phyloP scores from a whole-genome alignment of 345 rosid genomes.

The Salix exigua region DNA sequence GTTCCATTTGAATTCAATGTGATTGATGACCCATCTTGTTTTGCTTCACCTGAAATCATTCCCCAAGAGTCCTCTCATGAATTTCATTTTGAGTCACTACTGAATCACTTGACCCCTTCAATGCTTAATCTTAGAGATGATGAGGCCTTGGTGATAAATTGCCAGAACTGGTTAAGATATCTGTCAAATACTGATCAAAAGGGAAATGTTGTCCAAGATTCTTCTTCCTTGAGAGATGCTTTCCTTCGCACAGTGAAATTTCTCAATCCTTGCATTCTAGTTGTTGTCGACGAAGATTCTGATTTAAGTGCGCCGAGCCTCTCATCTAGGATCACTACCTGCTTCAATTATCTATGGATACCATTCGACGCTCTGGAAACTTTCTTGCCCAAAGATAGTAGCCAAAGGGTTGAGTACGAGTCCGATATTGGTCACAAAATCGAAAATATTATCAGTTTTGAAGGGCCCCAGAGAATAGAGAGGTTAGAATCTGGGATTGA shows the following conservation, averaged over 20 bases:
- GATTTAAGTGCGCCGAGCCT: constrained; percentile 47
- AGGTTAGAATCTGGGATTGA: constrained; percentile 47
- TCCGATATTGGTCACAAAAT: constrained; percentile 60
- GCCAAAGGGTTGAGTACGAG: constrained; percentile 58
- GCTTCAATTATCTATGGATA: constrained; percentile 72
- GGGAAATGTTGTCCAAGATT: constrained; percentile 6
- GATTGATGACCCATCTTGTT: constrained; percentile 13
- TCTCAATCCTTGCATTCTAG: constrained; percentile 43
- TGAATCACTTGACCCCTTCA: constrained; percentile 34
- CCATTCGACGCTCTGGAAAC: constrained; percentile 69
- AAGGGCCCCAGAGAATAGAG: constrained; percentile 50
- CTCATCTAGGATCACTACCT: constrained; percentile 44
- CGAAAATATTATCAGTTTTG: constrained; percentile 48
- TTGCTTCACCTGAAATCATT: not conserved
- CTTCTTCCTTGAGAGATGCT: constrained; percentile 32
- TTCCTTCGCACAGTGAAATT: constrained; percentile 41
- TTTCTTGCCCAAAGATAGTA: constrained; percentile 56
- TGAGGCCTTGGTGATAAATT: constrained; percentile 58
- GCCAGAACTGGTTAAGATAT: constrained; percentile 66
- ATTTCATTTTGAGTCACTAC: constrained; percentile 33
- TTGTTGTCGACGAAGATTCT: constrained; percentile 59
- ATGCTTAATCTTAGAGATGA: constrained; percentile 35
- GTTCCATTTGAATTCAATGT: constrained; percentile 55
- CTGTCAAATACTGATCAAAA: constrained; percentile 39
- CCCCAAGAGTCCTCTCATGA: constrained; percentile 15